A percentile compares a stretch with the other conserved stretches of the same genome.
phyloP scores from a whole-genome alignment of 371 early-diverging fungal species.

The Choanephora cucurbitarum region DNA sequence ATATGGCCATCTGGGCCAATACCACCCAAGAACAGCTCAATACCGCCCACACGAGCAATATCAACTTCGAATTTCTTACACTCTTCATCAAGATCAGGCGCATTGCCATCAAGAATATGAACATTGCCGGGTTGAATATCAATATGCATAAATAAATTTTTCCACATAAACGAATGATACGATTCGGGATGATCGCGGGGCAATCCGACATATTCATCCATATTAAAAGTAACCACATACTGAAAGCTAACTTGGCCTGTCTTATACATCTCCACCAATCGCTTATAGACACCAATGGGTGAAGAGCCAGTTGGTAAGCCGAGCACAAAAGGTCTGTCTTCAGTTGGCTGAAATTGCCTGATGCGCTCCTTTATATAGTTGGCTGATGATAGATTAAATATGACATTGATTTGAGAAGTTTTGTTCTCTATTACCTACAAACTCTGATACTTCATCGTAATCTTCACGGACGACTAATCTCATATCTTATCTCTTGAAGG shows the following conservation, averaged over 20 bases:
- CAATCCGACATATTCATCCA: slow-evolving; percentile 65
- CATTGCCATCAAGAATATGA: slow-evolving; percentile 82
- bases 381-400: slow-evolving; percentile 9
- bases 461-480: slow-evolving; percentile 74
- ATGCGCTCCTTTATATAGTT: slow-evolving; percentile 56
- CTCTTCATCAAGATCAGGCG: slow-evolving; percentile 75
- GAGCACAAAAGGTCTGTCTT: slow-evolving; percentile 77
- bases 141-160: slow-evolving; percentile 79
- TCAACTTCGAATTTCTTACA: slow-evolving; percentile 77
- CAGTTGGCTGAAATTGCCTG: slow-evolving; percentile 74
- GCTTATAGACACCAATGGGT: slow-evolving; percentile 71
- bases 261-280: slow-evolving; percentile 48
- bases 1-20: slow-evolving; percentile 90
- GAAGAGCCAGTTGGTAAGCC: slow-evolving; percentile 86
- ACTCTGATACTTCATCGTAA: slow-evolving; percentile 60
- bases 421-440: slow-evolving; percentile 49
- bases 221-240: slow-evolving; percentile 66
- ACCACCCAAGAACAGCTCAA: slow-evolving; percentile 34
- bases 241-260: slow-evolving; percentile 59
- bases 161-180: slow-evolving; percentile 89
- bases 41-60: slow-evolving; percentile 70
- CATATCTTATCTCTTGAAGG: slow-evolving; percentile 36
- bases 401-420: too few relatives aligned
- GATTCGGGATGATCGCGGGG: slow-evolving; percentile 79
- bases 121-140: slow-evolving; percentile 79